Evolutionary conservation across 371 early-diverging fungal genomes (phyloP), one percentile per base, ranked within the genome.

Genomic region (Mucor plumbeus): DNA sequence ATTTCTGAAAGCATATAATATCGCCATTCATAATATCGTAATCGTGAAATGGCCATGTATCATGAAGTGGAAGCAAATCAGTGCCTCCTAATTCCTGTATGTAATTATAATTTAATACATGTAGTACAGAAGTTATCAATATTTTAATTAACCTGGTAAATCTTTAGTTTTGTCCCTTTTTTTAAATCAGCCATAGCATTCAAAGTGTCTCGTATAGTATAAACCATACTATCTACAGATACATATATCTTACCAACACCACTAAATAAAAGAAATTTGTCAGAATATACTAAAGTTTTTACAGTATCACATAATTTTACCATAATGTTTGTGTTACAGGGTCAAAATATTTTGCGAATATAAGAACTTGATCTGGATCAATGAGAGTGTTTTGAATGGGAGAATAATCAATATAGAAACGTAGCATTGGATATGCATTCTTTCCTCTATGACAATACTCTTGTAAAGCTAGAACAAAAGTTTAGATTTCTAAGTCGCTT

Each of bases 11-110:
- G 71, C 90, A 90, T 63, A 96, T 81, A 54, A 96, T 96, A 74
- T 96, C 95, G 9, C 97, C 97, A 65, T 86, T 34, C 61, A 88
- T 87, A 41, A 96, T 78, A 68, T 93, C 93, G 35, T 91, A 85
- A 11, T 78, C 69, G 11, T 61, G 10, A n/a, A 44, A 44, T 4
- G 15, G 15, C 26, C 26, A 26, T 26, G 26, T 26, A 26, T 26
- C 26, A 26, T 26, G 26, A 26, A 26, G 26, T 1, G 1, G 26
- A 26, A 26, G 26, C n/a, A 11, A 26, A 50, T 38, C 26, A 21
- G 11, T 13, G 8, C 2, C 5, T 50, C 50, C 10, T 50, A 44
- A 34, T 5, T 44, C 34, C 5, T 44, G n/a, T 43, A 5, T 43
- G 60, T 15, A 60, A 33, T 21, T 43, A 44, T 33, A 60, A 44